Base-by-base conservation (phyloP, 805 yeast genomes). In the Candida tallmaniae region DNA sequence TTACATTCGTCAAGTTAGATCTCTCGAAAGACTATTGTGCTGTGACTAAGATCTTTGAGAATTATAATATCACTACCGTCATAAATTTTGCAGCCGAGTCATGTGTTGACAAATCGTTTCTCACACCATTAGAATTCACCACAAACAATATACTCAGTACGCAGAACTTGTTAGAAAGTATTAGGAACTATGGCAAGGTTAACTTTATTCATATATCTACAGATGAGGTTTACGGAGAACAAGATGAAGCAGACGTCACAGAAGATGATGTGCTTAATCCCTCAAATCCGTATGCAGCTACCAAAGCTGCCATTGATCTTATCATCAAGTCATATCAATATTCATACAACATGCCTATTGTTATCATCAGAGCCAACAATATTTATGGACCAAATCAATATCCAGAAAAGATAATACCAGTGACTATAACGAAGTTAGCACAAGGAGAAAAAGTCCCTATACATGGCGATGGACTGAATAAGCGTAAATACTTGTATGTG, bases 151-250 rank as follows among this genome's bases (percentile, higher is more conserved):
- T 72, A 3, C 23, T 68, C 2, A 66, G 74, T 7, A 65, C 76
- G 1, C 76, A 70, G 39, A 66, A 62, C 16, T 39, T 76, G 12
- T 54, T 75, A 5, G 79, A 75, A 44, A 54, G 58, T 16, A 48
- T 57, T 13, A 51, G 71, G 20, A 13, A 37, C 14, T 27, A 35
- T 10, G 7, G 24, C n/a, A 31, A 21, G 16, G 23, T 35, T 6
- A 34, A 46, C 10, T 56, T 72, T 26, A 31, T 74, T 5, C 78
- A 75, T 44, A 57, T 75, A 29, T 75, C 80, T 7, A 76, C 81
- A 0, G 81, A 75, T 46, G 81, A 75, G 42, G 80, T 76, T 0
- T 75, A 75, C 41, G 81, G 81, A 1, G 78, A 74, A 39, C 58
- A 52, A 23, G 27, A 28, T 5, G 30, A 29, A 1, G 39, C 36